These are phyloP conservation scores for Skeletonema tropicum DNA, from an alignment of 108 stramenopile species.

Conservation along the genomic window DNA sequence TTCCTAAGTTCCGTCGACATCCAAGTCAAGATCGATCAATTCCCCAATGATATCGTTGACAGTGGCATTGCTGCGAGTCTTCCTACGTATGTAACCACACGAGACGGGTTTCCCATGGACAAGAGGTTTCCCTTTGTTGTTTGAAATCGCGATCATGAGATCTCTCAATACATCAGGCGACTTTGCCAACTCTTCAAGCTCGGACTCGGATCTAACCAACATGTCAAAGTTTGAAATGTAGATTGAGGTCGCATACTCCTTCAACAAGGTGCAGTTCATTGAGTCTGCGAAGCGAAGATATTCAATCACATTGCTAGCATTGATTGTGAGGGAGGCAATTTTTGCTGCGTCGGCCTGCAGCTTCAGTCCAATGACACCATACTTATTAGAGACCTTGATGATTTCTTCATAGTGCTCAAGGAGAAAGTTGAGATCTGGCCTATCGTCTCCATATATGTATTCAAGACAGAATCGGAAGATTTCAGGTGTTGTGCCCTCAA, in stretches of 20 bases:
- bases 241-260: neutral
- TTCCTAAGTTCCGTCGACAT: too few species aligned
- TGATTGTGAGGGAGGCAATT: neutral
- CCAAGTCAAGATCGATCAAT: too few species aligned
- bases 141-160: too few species aligned
- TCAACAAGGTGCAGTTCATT: neutral
- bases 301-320: neutral
- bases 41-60: too few species aligned
- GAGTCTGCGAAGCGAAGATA: neutral
- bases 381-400: slow-evolving; percentile 23
- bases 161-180: too few species aligned
- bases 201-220: too few species aligned
- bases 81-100: too few species aligned
- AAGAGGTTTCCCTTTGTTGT: too few species aligned
- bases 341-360: slow-evolving; percentile 6
- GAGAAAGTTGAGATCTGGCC: neutral
- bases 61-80: too few species aligned
- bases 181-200: too few species aligned
- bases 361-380: slow-evolving; percentile 20
- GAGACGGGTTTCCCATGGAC: too few species aligned
- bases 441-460: slow-evolving; percentile 16
- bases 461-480: slow-evolving; percentile 18
- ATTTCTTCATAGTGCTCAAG: slow-evolving; percentile 1
- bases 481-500: slow-evolving; percentile 16
- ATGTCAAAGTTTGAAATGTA: too few species aligned